These are phyloP conservation scores for Sporothrix pseudoabietina DNA, from an alignment of 2,329 filamentous ascomycete species.

Conservation along the genomic window DNA sequence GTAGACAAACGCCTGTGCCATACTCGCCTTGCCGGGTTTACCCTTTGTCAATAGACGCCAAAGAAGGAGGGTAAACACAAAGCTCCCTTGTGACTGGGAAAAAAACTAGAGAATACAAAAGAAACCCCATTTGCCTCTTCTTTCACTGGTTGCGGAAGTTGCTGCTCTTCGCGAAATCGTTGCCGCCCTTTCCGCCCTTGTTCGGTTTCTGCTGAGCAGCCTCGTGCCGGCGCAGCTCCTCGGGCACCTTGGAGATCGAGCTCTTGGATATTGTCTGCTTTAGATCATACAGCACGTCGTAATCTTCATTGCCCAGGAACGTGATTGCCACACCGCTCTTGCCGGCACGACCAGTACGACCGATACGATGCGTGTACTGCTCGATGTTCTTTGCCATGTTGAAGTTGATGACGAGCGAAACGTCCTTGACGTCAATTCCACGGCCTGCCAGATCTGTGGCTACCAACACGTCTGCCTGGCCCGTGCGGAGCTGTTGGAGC, in stretches of 20 bases:
- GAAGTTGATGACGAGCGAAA: conserved; percentile 94
- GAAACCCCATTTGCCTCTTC: background rate
- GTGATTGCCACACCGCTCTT: conserved; percentile 97
- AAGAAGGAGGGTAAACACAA: background rate
- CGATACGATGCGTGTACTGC: conserved; percentile 93
- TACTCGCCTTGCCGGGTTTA: conserved; percentile 10
- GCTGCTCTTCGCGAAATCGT: conserved; percentile 6
- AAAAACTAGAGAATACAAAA: background rate
- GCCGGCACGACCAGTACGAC: conserved; percentile 93
- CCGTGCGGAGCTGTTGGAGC: conserved; percentile 78
- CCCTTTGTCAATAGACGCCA: background rate
- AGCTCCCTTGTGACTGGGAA: background rate
- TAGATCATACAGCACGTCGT: conserved; percentile 88
- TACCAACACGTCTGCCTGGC: conserved; percentile 82
- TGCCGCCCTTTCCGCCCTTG: conserved; percentile 36
- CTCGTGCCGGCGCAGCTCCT: conserved; percentile 87
- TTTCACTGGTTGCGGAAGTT: background rate
- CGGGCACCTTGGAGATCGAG: conserved; percentile 81
- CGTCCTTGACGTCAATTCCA: conserved; percentile 96
- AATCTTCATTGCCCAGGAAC: conserved; percentile 88
- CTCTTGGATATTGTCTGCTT: conserved; percentile 96
- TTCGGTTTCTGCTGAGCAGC: conserved; percentile 80
- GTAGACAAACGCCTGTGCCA: conserved; percentile 4
- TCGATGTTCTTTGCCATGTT: conserved; percentile 96
- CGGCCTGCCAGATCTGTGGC: conserved; percentile 93